Conservation (phyloP, 2,329 filamentous ascomycete genomes). For the Ambrosiella beaveri region DNA sequence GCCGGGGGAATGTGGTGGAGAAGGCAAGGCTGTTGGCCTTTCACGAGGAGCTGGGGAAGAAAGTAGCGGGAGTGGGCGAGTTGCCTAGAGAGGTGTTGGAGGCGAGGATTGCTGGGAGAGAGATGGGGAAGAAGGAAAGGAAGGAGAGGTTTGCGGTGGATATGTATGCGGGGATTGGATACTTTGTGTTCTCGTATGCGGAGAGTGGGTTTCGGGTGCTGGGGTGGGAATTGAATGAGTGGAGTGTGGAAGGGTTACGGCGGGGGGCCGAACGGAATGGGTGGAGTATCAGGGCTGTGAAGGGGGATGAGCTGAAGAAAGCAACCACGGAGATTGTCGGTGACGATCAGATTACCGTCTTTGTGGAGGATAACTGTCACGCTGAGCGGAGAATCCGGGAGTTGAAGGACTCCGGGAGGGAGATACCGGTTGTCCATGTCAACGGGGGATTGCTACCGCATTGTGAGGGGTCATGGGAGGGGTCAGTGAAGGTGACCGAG, state of each 20-base stretch:
- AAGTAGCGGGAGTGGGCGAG: neutral
- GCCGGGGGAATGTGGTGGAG: slow-evolving; percentile 74
- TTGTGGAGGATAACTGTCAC: slow-evolving; percentile 48
- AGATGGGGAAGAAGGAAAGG: neutral
- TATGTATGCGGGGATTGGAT: slow-evolving; percentile 83
- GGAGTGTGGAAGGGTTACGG: slow-evolving; percentile 68
- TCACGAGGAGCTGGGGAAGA: slow-evolving; percentile 16
- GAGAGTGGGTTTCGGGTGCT: slow-evolving; percentile 54
- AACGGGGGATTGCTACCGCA: slow-evolving; percentile 47
- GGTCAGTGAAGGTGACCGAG: slow-evolving; percentile 29
- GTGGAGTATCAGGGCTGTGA: slow-evolving; percentile 43
- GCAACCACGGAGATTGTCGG: slow-evolving; percentile 23
- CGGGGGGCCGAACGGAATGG: slow-evolving; percentile 56
- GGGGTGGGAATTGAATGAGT: slow-evolving; percentile 81
- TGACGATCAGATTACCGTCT: slow-evolving; percentile 43
- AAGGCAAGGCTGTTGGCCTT: slow-evolving; percentile 58
- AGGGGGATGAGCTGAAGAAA: slow-evolving; percentile 21
- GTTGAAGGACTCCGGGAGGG: slow-evolving; percentile 14
- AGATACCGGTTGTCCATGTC: slow-evolving; percentile 33
- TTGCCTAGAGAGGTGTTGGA: neutral
- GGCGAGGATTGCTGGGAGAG: neutral
- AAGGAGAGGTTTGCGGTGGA: slow-evolving; percentile 39
- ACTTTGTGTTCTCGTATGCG: slow-evolving; percentile 77
- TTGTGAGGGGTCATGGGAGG: slow-evolving; percentile 36
- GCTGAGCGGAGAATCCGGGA: slow-evolving; percentile 28